A percentile compares a stretch with the other conserved stretches of the same genome.
Evolutionary conservation across 2,329 filamentous ascomycete species (phyloP).

Genomic region (Diaporthe australafricana): DNA sequence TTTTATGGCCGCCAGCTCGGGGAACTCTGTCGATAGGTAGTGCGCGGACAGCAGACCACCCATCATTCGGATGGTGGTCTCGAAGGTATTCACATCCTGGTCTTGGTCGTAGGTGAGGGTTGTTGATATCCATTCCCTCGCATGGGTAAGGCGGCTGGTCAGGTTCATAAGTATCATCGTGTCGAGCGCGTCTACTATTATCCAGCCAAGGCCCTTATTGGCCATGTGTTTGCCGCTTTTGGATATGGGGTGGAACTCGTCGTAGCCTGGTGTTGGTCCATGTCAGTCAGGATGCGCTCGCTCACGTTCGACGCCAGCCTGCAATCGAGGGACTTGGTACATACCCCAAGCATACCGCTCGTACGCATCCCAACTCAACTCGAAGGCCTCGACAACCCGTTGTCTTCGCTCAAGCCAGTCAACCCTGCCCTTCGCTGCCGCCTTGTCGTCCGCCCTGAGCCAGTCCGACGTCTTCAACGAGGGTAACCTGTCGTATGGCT

Average conservation of each 20-base stretch:
- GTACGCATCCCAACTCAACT: slow-evolving; percentile 93
- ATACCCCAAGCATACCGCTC: slow-evolving; percentile 93
- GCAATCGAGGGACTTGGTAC: slow-evolving; percentile 46
- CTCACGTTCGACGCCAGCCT: neutral
- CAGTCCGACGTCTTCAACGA: slow-evolving; percentile 65
- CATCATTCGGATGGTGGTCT: slow-evolving; percentile 97
- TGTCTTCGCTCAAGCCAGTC: slow-evolving; percentile 85
- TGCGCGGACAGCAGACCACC: slow-evolving; percentile 93
- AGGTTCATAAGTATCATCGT: slow-evolving; percentile 99
- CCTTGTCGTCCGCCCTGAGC: slow-evolving; percentile 62
- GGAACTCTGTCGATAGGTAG: slow-evolving; percentile 88
- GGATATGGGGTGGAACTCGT: slow-evolving; percentile 87
- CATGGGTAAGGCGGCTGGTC: slow-evolving; percentile 84
- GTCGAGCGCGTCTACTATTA: slow-evolving; percentile 95
- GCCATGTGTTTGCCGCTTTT: slow-evolving; percentile 88
- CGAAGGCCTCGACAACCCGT: slow-evolving; percentile 88
- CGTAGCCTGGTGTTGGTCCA: slow-evolving; percentile 67
- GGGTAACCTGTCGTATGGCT: slow-evolving; percentile 48
- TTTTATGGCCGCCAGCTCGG: slow-evolving; percentile 78
- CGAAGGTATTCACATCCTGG: slow-evolving; percentile 96
- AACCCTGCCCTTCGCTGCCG: slow-evolving; percentile 52
- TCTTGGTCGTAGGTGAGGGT: slow-evolving; percentile 89
- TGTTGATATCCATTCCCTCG: slow-evolving; percentile 87
- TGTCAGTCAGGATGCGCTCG: slow-evolving; percentile 43
- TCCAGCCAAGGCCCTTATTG: slow-evolving; percentile 92